phyloP scores from a whole-genome alignment of 495 filamentous ascomycete genomes.

The Aspergillus kassunensis region DNA sequence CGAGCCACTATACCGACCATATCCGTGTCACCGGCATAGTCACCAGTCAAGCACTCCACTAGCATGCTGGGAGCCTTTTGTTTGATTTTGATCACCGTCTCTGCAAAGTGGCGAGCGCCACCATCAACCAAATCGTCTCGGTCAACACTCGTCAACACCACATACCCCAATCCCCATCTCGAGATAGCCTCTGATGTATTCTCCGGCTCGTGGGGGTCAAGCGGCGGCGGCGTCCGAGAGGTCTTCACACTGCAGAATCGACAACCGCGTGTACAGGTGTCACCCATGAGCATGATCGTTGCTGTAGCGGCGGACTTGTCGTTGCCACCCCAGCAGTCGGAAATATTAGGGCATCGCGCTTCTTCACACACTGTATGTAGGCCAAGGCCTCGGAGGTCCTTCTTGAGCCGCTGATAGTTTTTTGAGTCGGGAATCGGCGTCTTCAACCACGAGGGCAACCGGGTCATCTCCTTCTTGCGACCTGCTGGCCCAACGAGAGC shows the following conservation, averaged over 20 bases:
- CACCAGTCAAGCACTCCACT: slow-evolving; percentile 94
- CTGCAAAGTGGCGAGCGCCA: slow-evolving; percentile 85
- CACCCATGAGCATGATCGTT: slow-evolving; percentile 99
- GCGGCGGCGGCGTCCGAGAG: slow-evolving; percentile 65
- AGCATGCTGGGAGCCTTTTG: slow-evolving; percentile 78
- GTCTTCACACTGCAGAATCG: slow-evolving; percentile 98
- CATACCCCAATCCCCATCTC: slow-evolving; percentile 92
- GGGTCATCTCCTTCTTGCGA: slow-evolving; percentile 78
- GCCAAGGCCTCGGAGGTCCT: slow-evolving; percentile 81
- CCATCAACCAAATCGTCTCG: slow-evolving; percentile 89
- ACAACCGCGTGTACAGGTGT: slow-evolving; percentile 95
- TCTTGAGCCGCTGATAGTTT: slow-evolving; percentile 91
- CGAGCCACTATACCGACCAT: slow-evolving; percentile 77
- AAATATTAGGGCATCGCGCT: slow-evolving; percentile 94
- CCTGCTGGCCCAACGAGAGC: slow-evolving; percentile 78
- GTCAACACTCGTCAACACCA: slow-evolving; percentile 90
- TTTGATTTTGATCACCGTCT: slow-evolving; percentile 94
- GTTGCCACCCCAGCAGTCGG: slow-evolving; percentile 92
- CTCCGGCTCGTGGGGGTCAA: slow-evolving; percentile 95
- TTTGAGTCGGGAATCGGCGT: slow-evolving; percentile 82
- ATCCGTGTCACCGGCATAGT: slow-evolving; percentile 77
- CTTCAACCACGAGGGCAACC: slow-evolving; percentile 92
- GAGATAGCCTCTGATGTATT: slow-evolving; percentile 90
- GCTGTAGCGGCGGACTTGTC: slow-evolving; percentile 88
- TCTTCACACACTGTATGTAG: slow-evolving; percentile 98